Conservation (phyloP, 2,329 filamentous ascomycete genomes). For the Chaetomium strumarium region DNA sequence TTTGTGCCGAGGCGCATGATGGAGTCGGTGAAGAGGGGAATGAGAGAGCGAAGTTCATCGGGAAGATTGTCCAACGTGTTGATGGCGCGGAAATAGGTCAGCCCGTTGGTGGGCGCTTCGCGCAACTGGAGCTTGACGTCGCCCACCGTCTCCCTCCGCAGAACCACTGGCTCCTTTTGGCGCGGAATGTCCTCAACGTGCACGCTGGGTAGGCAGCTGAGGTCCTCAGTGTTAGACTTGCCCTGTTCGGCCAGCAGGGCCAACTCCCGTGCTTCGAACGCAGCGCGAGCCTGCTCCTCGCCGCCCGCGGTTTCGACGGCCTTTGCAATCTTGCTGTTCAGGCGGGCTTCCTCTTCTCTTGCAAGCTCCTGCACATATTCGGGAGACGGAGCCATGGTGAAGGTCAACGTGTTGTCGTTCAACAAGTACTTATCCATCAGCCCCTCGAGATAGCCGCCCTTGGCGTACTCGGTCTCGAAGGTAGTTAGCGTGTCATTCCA, state of each 20-base stretch:
- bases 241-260: constrained; percentile 77
- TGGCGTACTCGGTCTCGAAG: constrained; percentile 71
- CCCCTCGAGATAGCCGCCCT: constrained; percentile 75
- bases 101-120: constrained; percentile 86
- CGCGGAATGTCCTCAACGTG: constrained; percentile 85
- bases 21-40: constrained; percentile 86
- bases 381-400: constrained; percentile 86
- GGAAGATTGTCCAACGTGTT: constrained; percentile 74
- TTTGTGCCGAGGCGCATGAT: constrained; percentile 92
- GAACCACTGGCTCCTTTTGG: constrained; percentile 54
- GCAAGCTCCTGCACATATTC: constrained; percentile 68
- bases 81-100: constrained; percentile 92
- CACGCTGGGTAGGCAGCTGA: constrained; percentile 83
- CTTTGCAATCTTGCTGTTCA: constrained; percentile 68
- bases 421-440: constrained; percentile 86
- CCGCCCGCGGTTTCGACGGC: constrained; percentile 63
- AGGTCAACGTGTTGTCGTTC: constrained; percentile 79
- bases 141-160: constrained; percentile 60
- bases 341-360: constrained; percentile 67
- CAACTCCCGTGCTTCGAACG: constrained; percentile 71
- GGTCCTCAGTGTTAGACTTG: constrained; percentile 74
- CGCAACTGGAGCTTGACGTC: constrained; percentile 77
- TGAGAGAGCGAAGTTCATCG: constrained; percentile 73
- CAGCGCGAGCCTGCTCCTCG: constrained; percentile 62
- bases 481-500: constrained; percentile 85